These are phyloP conservation scores for Nadsonia starkeyi-henricii DNA, from an alignment of 1,139 yeast species.

Conservation along the genomic window DNA sequence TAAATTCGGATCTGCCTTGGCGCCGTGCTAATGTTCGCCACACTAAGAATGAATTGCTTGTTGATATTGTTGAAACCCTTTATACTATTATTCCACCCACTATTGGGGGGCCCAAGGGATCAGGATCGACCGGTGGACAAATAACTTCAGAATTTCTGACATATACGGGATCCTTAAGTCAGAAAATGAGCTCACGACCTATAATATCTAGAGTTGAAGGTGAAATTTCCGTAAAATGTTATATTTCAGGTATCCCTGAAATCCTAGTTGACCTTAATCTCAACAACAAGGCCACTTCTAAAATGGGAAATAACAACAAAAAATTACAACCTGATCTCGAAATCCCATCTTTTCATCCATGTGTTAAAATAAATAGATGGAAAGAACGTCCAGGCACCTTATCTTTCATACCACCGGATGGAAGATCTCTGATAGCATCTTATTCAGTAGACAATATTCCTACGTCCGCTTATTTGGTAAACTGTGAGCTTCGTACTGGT, in stretches of 20 bases:
- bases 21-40: constrained; percentile 50
- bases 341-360: constrained; percentile 37
- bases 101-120: constrained; percentile 4
- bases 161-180: constrained; percentile 10
- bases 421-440: constrained; percentile 46
- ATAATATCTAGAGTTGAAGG: constrained; percentile 54
- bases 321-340: constrained; percentile 19
- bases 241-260: constrained; percentile 63
- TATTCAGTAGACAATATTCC: constrained; percentile 44
- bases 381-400: constrained; percentile 25
- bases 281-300: constrained; percentile 24
- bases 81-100: constrained; percentile 29
- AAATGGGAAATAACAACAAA: constrained; percentile 31
- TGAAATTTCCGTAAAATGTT: constrained; percentile 44
- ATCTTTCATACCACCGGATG: constrained; percentile 83
- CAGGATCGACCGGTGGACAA: constrained; percentile 8
- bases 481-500: constrained; percentile 38
- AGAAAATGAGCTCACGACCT: constrained; percentile 23
- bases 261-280: constrained; percentile 40
- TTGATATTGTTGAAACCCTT: constrained; percentile 56
- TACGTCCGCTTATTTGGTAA: constrained; percentile 5
- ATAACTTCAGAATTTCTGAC: constrained; percentile 24
- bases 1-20: constrained; percentile 46
- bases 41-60: constrained; percentile 66
- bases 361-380: constrained; percentile 30